phyloP scores from a whole-genome alignment of 345 rosid species.

The Raphanus raphanistrum region DNA sequence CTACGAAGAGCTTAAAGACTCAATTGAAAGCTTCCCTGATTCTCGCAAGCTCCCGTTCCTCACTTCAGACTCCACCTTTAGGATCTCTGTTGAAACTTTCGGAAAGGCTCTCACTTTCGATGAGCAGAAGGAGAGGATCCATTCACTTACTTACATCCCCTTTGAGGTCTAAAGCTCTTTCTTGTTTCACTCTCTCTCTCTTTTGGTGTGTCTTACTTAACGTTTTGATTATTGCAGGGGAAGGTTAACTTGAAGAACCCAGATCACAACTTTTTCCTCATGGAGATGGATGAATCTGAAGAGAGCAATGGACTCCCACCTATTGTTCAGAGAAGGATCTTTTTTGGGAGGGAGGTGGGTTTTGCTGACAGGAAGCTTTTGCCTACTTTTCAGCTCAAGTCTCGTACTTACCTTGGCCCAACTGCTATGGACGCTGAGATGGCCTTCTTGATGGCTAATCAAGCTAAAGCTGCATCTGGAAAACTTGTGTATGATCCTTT shows the following conservation, averaged over 20 bases:
- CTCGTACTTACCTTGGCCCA: slow-evolving; percentile 87
- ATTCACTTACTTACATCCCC: slow-evolving; percentile 65
- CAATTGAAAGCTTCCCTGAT: slow-evolving; percentile 66
- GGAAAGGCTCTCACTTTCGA: slow-evolving; percentile 72
- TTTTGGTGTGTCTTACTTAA: no score
- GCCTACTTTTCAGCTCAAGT: slow-evolving; percentile 84
- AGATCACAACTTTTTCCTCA: slow-evolving; percentile 76
- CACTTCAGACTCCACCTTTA: slow-evolving; percentile 57
- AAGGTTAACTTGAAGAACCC: slow-evolving; percentile 72
- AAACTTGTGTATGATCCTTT: slow-evolving; percentile 94
- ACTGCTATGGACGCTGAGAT: slow-evolving; percentile 99
- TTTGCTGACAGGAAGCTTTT: slow-evolving; percentile 84
- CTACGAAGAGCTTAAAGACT: slow-evolving; percentile 68
- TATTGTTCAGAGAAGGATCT: slow-evolving; percentile 61
- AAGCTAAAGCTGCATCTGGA: slow-evolving; percentile 75
- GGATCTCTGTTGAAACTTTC: slow-evolving; percentile 75
- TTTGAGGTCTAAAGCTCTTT: slow-evolving; percentile 54
- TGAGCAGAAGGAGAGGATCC: slow-evolving; percentile 77
- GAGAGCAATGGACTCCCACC: slow-evolving; percentile 89
- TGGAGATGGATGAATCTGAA: slow-evolving; percentile 81
- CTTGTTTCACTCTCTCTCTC: background rate
- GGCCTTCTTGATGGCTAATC: slow-evolving; percentile 98
- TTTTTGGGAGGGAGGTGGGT: slow-evolving; percentile 92
- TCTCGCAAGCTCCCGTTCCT: slow-evolving; percentile 72
- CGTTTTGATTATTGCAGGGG: slow-evolving; percentile 53